These are phyloP conservation scores for Mycena venus DNA, from an alignment of 768 basidiomycete species.

Conservation along the genomic window DNA sequence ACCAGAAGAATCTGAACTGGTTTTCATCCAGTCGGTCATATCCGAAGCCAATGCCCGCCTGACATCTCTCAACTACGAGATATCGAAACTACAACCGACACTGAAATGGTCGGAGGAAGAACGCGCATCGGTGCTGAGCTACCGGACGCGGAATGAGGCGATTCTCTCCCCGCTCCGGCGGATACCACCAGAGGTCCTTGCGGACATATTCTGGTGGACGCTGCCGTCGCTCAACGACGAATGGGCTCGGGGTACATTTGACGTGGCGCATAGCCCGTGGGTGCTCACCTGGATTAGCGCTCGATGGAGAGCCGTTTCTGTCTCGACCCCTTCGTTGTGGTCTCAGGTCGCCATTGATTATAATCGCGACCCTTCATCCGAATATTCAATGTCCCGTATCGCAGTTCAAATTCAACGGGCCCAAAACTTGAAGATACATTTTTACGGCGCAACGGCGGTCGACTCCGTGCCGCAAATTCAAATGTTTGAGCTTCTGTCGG, in stretches of 20 bases:
- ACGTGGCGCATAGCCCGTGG: not conserved
- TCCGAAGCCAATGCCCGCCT: not conserved
- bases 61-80: not conserved
- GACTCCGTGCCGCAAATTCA: not conserved
- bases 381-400: not conserved
- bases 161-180: not conserved
- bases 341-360: not conserved
- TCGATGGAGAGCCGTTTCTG: not conserved
- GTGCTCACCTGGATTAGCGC: not conserved
- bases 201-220: not conserved
- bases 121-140: not conserved
- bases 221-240: not conserved
- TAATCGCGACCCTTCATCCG: not conserved
- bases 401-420: not conserved
- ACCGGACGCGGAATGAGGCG: not conserved
- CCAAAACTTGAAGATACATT: not conserved
- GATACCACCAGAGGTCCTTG: not conserved
- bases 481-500: not conserved
- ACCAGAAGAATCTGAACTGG: not conserved
- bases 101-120: not conserved
- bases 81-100: not conserved
- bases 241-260: too few relatives aligned
- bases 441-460: not conserved
- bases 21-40: not conserved
- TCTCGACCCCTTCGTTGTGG: constrained; percentile 3